These are phyloP conservation scores for Aquilaria malaccensis DNA, from an alignment of 345 rosid genomes.

Conservation along the genomic window DNA sequence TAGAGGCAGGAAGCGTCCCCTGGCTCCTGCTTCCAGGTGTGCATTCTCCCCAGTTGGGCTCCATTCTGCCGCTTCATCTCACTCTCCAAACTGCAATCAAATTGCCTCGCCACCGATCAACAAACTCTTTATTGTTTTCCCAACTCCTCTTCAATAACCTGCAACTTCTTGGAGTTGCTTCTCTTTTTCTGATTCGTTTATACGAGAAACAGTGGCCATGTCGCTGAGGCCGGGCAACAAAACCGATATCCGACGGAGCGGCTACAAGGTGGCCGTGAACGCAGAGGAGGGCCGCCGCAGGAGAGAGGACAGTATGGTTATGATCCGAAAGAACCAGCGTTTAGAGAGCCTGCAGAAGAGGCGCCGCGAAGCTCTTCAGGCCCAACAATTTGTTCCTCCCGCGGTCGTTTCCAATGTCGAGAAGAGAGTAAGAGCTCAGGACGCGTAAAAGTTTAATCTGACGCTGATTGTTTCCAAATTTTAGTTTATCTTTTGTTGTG, in stretches of 20 bases:
- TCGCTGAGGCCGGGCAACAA: constrained; percentile 22
- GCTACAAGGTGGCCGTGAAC: constrained; percentile 18
- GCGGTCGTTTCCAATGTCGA: not conserved
- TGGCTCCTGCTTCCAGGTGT: too few species aligned
- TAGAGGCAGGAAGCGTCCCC: too few species aligned
- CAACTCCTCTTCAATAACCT: too few species aligned
- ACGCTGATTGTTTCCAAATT: not conserved
- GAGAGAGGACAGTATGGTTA: constrained; percentile 20
- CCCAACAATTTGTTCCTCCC: constrained; percentile 6
- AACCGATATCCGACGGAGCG: constrained; percentile 16
- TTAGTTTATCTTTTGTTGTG: not conserved
- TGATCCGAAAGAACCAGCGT: constrained; percentile 22
- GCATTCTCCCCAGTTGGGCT: too few species aligned
- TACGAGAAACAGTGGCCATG: constrained; percentile 11
- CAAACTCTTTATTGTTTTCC: too few species aligned
- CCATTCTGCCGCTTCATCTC: too few species aligned
- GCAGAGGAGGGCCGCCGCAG: constrained; percentile 26
- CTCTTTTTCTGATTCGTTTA: too few species aligned
- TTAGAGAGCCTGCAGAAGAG: constrained; percentile 25
- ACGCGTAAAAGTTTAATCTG: not conserved
- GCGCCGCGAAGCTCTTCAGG: constrained; percentile 14
- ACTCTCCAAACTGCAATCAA: too few species aligned
- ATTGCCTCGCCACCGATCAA: too few species aligned
- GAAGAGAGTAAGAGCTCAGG: constrained; percentile 2
- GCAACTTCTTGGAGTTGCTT: too few species aligned